These are phyloP conservation scores for Eragrostis tef DNA, from an alignment of 202 grass and related monocot genomes.

Conservation along the genomic window DNA sequence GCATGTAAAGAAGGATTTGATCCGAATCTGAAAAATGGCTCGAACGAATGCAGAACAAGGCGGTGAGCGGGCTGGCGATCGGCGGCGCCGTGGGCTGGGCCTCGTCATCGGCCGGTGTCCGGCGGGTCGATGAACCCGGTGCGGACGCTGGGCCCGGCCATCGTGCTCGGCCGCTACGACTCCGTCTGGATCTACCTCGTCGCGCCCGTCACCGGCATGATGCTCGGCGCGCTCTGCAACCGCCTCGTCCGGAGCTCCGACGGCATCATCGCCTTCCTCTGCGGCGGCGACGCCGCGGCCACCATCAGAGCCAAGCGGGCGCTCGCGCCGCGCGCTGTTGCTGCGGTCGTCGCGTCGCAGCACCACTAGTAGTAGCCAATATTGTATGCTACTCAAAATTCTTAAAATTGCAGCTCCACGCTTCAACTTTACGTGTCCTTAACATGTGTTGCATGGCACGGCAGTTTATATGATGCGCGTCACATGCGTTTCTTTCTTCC, in stretches of 20 bases:
- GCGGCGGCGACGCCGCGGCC: not conserved
- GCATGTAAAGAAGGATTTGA: not conserved
- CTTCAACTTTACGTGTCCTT: not conserved
- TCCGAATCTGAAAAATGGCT: not conserved
- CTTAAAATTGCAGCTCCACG: not conserved
- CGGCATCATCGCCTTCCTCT: constrained; percentile 34
- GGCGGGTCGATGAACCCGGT: constrained; percentile 89
- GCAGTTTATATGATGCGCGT: no score
- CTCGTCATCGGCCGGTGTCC: constrained; percentile 59
- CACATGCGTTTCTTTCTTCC: no score
- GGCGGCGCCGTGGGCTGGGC: constrained; percentile 47
- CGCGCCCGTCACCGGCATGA: constrained; percentile 64
- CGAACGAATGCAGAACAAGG: constrained; percentile 4
- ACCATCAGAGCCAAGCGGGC: not conserved
- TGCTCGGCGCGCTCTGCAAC: constrained; percentile 62
- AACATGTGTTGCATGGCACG: not conserved
- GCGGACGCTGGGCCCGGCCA: constrained; percentile 70
- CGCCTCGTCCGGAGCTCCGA: constrained; percentile 21
- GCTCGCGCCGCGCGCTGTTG: not conserved
- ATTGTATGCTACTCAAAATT: not conserved
- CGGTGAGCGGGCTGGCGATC: constrained; percentile 41
- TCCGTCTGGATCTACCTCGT: constrained; percentile 80
- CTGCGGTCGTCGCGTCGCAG: not conserved
- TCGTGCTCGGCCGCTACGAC: constrained; percentile 56
- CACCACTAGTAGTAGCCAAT: not conserved